These are phyloP conservation scores for Aspergillus melleus DNA, from an alignment of 2,329 filamentous ascomycete species.

Conservation along the genomic window DNA sequence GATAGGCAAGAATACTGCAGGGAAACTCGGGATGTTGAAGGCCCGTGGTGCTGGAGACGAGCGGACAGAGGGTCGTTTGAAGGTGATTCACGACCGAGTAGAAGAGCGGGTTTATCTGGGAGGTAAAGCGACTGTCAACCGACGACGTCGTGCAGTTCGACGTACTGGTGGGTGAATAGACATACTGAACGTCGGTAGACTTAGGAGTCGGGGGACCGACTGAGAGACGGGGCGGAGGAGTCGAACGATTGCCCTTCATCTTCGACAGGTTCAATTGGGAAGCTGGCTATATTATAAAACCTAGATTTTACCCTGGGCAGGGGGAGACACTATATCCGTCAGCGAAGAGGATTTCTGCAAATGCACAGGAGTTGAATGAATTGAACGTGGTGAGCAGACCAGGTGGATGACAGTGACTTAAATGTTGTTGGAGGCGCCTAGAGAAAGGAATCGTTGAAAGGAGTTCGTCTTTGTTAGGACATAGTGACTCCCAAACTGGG, in stretches of 20 bases:
- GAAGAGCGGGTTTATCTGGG: conserved; percentile 12
- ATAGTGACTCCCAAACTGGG: background rate
- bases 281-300: too few species aligned
- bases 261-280: background rate
- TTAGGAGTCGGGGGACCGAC: background rate
- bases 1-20: conserved; percentile 36
- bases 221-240: background rate
- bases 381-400: background rate
- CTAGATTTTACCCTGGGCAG: too few species aligned
- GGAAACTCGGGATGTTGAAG: conserved; percentile 42
- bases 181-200: background rate
- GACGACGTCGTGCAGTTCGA: background rate
- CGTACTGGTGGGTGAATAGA: background rate
- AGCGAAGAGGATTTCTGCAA: too few species aligned
- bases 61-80: conserved; percentile 31
- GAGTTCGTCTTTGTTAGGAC: background rate
- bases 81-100: conserved; percentile 29
- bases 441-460: background rate
- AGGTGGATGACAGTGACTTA: background rate
- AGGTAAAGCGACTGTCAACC: background rate
- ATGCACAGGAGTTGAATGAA: background rate
- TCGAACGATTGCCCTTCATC: background rate
- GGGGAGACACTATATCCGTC: too few species aligned
- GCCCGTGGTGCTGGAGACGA: conserved; percentile 40
- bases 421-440: background rate